Conservation (phyloP, 257 asterid genomes). For the Solanum appendiculatum region DNA sequence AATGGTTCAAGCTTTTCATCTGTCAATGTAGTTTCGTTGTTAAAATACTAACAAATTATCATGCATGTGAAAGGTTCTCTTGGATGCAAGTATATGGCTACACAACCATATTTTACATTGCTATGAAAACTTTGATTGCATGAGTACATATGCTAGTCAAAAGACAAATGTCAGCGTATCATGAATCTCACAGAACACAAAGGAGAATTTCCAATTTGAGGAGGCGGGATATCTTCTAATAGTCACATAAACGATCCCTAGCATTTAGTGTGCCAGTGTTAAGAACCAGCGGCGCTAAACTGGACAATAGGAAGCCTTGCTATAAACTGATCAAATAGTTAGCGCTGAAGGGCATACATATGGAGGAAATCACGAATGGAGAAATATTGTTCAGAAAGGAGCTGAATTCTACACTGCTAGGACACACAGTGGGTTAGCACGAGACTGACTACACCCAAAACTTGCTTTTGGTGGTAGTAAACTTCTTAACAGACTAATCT, state of each 20-base stretch:
- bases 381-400: neutral
- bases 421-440: neutral
- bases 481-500: neutral
- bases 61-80: neutral
- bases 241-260: neutral
- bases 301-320: neutral
- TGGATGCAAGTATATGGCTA: neutral
- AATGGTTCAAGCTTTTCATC: slow-evolving; percentile 56
- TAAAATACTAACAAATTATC: neutral
- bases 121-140: neutral
- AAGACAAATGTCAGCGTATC: neutral
- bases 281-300: neutral
- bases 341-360: neutral
- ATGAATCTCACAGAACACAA: neutral
- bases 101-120: neutral
- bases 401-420: neutral
- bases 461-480: neutral
- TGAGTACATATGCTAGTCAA: neutral
- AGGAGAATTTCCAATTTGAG: neutral
- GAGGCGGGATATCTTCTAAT: neutral
- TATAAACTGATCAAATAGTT: neutral
- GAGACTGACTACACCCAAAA: neutral
- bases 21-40: neutral
- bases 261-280: neutral
- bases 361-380: neutral